Evolutionary conservation across 1,284 basidiomycete genomes (phyloP).

Genomic region (Moesziomyces antarcticus): DNA sequence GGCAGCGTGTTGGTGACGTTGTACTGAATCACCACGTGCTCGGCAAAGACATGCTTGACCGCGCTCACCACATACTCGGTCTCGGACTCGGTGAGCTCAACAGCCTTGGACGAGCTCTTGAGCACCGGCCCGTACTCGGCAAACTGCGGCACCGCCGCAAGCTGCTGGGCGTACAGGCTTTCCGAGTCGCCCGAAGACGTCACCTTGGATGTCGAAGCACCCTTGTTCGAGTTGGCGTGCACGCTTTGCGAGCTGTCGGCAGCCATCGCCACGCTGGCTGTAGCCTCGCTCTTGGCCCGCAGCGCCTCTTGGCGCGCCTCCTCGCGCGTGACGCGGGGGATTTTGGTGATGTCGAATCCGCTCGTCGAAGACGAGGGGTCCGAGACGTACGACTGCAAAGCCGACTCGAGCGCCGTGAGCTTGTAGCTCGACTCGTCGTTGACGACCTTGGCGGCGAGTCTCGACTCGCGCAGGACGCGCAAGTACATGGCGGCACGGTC

Average conservation of each 20-base stretch:
- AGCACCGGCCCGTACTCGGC: conserved; percentile 85
- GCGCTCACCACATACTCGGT: conserved; percentile 97
- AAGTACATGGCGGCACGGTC: conserved; percentile 95
- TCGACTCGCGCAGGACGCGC: conserved; percentile 78
- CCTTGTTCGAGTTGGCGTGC: conserved; percentile 41
- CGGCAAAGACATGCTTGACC: conserved; percentile 96
- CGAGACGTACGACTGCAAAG: conserved; percentile 56
- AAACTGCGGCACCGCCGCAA: conserved; percentile 87
- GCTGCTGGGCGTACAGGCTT: conserved; percentile 82
- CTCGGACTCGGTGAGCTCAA: conserved; percentile 92
- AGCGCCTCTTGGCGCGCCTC: conserved; percentile 59
- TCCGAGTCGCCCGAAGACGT: conserved; percentile 26
- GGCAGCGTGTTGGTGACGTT: conserved; percentile 98
- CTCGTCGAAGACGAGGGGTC: conserved; percentile 50
- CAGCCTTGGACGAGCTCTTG: conserved; percentile 83
- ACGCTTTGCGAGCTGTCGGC: conserved; percentile 54
- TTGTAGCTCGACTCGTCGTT: conserved; percentile 78
- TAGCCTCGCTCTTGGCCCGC: conserved; percentile 61
- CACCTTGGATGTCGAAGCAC: conserved; percentile 42
- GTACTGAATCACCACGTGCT: conserved; percentile 90
- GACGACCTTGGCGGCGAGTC: conserved; percentile 84
- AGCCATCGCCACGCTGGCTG: conserved; percentile 63
- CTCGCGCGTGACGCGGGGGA: conserved; percentile 59
- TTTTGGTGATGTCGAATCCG: conserved; percentile 58
- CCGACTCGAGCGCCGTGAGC: conserved; percentile 60